Conservation (phyloP, 2,329 filamentous ascomycete species). For the Emmonsia crescens region DNA sequence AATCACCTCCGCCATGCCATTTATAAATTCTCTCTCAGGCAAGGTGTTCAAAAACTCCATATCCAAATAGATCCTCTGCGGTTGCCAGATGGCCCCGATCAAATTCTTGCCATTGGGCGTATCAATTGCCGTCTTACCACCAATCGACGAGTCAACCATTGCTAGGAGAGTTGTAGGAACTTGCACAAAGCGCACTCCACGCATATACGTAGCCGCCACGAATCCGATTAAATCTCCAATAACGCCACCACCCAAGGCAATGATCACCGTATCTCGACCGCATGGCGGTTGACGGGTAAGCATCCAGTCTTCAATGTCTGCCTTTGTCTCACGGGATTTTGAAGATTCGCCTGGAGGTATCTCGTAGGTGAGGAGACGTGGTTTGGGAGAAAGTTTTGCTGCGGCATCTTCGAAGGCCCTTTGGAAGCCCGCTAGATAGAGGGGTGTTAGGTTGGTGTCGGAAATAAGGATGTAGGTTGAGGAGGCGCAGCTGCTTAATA, state of each 20-base stretch:
- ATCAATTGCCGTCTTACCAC: slow-evolving; percentile 96
- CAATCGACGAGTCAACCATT: slow-evolving; percentile 98
- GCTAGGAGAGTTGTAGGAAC: slow-evolving; percentile 88
- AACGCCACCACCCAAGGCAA: slow-evolving; percentile 89
- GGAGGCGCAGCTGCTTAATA: slow-evolving; percentile 64
- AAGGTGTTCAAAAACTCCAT: slow-evolving; percentile 83
- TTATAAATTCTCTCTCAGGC: slow-evolving; percentile 86
- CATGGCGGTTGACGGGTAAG: slow-evolving; percentile 69
- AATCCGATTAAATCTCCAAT: slow-evolving; percentile 98
- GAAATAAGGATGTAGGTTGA: slow-evolving; percentile 95
- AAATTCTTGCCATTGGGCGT: slow-evolving; percentile 93
- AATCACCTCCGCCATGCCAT: slow-evolving; percentile 96
- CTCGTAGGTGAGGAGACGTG: slow-evolving; percentile 71
- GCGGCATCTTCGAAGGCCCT: slow-evolving; percentile 48
- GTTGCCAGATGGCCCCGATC: slow-evolving; percentile 94
- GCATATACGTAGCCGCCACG: slow-evolving; percentile 96
- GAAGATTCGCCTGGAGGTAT: slow-evolving; percentile 88
- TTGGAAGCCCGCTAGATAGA: slow-evolving; percentile 71
- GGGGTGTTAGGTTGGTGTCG: slow-evolving; percentile 76
- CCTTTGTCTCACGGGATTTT: slow-evolving; percentile 88
- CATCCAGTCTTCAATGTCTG: slow-evolving; percentile 96
- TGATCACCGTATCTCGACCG: slow-evolving; percentile 86
- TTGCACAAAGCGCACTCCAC: slow-evolving; percentile 89
- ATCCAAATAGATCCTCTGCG: slow-evolving; percentile 87
- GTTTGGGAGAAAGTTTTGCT: slow-evolving; percentile 37